phyloP scores from a whole-genome alignment of 305 asterid genomes.

The Fraxinus sp. region DNA sequence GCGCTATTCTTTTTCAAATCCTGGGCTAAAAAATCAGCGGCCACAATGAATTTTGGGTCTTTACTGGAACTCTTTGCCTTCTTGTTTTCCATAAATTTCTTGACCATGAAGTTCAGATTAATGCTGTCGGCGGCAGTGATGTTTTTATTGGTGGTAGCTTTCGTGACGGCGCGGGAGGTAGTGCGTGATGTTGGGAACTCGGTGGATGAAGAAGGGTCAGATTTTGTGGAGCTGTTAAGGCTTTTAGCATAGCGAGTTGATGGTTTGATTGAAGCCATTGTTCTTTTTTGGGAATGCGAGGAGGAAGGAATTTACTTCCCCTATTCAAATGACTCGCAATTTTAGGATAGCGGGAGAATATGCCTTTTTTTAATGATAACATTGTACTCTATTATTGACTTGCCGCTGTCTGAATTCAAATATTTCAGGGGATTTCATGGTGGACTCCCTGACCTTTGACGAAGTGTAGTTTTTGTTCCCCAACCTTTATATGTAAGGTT shows the following conservation, averaged over 20 bases:
- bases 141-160: slow-evolving; percentile 25
- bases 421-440: neutral
- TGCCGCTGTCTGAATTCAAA: slow-evolving; percentile 18
- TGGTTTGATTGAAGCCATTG: slow-evolving; percentile 72
- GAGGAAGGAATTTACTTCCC: neutral
- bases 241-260: slow-evolving; percentile 66
- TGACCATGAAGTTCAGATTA: slow-evolving; percentile 65
- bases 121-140: slow-evolving; percentile 16
- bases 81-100: slow-evolving; percentile 66
- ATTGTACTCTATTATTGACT: neutral
- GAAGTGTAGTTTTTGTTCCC: neutral
- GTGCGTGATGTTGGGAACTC: slow-evolving; percentile 32
- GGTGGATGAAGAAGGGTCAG: slow-evolving; percentile 72
- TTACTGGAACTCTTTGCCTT: slow-evolving; percentile 42
- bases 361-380: neutral
- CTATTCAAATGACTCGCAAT: neutral
- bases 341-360: neutral
- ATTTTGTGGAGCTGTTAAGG: slow-evolving; percentile 56
- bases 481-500: neutral
- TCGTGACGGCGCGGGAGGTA: slow-evolving; percentile 42
- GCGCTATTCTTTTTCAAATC: slow-evolving; percentile 61
- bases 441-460: neutral
- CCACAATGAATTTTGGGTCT: slow-evolving; percentile 48
- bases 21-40: slow-evolving; percentile 62
- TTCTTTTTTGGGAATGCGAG: neutral